phyloP scores from a whole-genome alignment of 2,329 filamentous ascomycete species.

The Curvularia lunata region DNA sequence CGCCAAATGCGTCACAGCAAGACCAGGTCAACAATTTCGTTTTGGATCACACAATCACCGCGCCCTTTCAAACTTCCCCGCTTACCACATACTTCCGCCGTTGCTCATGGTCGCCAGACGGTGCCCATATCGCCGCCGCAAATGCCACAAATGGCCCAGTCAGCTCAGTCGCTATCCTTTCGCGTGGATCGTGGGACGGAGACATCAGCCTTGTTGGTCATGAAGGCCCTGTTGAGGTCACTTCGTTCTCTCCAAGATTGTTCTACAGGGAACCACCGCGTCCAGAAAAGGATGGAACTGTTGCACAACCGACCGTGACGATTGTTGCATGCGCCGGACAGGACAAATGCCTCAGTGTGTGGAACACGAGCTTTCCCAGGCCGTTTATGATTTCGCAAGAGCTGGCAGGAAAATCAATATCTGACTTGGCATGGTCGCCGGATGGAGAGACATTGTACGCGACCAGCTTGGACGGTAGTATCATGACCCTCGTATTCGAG shows the following conservation, averaged over 20 bases:
- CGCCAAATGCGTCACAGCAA: slow-evolving; percentile 88
- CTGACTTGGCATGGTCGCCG: slow-evolving; percentile 91
- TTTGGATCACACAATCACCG: slow-evolving; percentile 86
- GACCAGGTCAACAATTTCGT: slow-evolving; percentile 98
- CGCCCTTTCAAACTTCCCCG: slow-evolving; percentile 88
- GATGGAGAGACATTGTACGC: slow-evolving; percentile 87
- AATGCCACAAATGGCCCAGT: slow-evolving; percentile 98
- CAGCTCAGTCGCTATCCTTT: slow-evolving; percentile 94
- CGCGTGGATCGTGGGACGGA: slow-evolving; percentile 89
- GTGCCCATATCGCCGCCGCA: slow-evolving; percentile 93
- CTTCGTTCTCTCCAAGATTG: slow-evolving; percentile 91
- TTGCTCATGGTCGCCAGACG: slow-evolving; percentile 97
- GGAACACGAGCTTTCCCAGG: slow-evolving; percentile 94
- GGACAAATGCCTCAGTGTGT: slow-evolving; percentile 94
- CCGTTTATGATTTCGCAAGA: slow-evolving; percentile 92
- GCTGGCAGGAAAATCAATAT: slow-evolving; percentile 87
- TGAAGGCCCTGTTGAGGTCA: slow-evolving; percentile 95
- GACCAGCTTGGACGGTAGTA: slow-evolving; percentile 87
- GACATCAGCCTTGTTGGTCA: slow-evolving; percentile 98
- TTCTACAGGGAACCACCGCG: slow-evolving; percentile 74
- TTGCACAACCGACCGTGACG: slow-evolving; percentile 68
- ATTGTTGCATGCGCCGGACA: slow-evolving; percentile 97
- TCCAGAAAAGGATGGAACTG: slow-evolving; percentile 56
- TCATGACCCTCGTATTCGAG: slow-evolving; percentile 81
- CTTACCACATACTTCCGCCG: slow-evolving; percentile 95